Evolutionary conservation across 2,329 filamentous ascomycete genomes (phyloP).

Genomic region (Scytalidium sp.): DNA sequence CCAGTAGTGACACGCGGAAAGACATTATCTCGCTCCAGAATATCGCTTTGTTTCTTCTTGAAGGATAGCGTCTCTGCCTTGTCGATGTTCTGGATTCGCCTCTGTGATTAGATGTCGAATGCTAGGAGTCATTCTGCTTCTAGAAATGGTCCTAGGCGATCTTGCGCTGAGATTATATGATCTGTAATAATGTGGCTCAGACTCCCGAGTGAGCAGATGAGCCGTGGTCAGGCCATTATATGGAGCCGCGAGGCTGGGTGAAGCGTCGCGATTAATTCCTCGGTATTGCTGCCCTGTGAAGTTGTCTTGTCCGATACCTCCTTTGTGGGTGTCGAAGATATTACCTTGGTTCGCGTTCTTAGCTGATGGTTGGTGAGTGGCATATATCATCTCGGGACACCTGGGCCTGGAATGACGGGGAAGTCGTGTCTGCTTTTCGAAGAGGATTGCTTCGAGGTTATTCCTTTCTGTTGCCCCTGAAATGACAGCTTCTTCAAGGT

Average conservation of each 20-base stretch:
- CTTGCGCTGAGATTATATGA: neutral
- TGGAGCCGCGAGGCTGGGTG: neutral
- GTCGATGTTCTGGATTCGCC: neutral
- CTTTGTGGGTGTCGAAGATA: neutral
- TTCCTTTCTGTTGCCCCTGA: neutral
- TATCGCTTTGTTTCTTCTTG: neutral
- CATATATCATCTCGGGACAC: neutral
- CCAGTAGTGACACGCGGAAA: neutral
- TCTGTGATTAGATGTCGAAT: neutral
- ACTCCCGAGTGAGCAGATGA: neutral
- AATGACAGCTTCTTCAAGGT: neutral
- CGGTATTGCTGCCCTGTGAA: neutral
- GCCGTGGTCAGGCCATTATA: neutral
- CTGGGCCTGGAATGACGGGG: neutral
- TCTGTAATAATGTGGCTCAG: neutral
- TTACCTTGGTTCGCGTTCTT: neutral
- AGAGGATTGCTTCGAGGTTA: neutral
- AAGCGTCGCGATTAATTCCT: neutral
- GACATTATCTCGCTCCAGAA: neutral
- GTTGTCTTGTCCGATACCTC: neutral
- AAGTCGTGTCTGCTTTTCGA: neutral
- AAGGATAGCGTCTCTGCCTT: neutral
- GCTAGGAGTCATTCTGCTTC: neutral
- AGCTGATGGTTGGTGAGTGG: neutral
- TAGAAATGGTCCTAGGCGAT: neutral